Percentiles rank a stretch among this genome's conserved stretches.
These are phyloP conservation scores for Stropharia rugosoannulata DNA, from an alignment of 768 basidiomycete genomes.

Conservation along the genomic window DNA sequence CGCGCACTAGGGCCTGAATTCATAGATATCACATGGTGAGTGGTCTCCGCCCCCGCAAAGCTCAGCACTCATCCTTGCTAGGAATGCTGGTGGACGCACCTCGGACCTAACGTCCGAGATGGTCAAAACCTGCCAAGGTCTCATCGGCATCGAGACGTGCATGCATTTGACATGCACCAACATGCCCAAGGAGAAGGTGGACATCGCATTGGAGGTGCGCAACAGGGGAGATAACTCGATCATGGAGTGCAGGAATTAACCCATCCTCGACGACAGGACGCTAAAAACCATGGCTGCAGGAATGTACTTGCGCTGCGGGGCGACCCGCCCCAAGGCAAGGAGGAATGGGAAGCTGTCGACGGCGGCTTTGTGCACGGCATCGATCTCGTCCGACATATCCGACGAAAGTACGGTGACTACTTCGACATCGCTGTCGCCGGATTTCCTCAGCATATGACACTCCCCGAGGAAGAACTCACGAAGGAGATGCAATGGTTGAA, in stretches of 20 bases:
- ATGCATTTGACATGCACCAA: conserved; percentile 99
- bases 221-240: background rate
- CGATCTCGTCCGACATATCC: conserved; percentile 90
- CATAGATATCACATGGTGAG: conserved; percentile 95
- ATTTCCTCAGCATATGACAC: conserved; percentile 80
- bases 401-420: conserved; percentile 79
- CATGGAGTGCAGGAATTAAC: background rate
- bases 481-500: conserved; percentile 86
- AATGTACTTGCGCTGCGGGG: conserved; percentile 94
- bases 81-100: conserved; percentile 96
- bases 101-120: conserved; percentile 93
- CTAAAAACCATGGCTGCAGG: conserved; percentile 84
- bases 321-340: conserved; percentile 86
- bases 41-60: background rate
- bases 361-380: conserved; percentile 89
- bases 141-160: conserved; percentile 95
- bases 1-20: conserved; percentile 93
- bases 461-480: conserved; percentile 71
- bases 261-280: conserved; percentile 55
- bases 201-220: conserved; percentile 83
- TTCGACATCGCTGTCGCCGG: conserved; percentile 95
- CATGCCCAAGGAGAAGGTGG: conserved; percentile 96
- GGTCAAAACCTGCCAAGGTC: conserved; percentile 90
- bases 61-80: conserved; percentile 26
- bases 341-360: conserved; percentile 90